Evolutionary conservation across 2,329 filamentous ascomycete species (phyloP).

Genomic region (Botrytis porri): DNA sequence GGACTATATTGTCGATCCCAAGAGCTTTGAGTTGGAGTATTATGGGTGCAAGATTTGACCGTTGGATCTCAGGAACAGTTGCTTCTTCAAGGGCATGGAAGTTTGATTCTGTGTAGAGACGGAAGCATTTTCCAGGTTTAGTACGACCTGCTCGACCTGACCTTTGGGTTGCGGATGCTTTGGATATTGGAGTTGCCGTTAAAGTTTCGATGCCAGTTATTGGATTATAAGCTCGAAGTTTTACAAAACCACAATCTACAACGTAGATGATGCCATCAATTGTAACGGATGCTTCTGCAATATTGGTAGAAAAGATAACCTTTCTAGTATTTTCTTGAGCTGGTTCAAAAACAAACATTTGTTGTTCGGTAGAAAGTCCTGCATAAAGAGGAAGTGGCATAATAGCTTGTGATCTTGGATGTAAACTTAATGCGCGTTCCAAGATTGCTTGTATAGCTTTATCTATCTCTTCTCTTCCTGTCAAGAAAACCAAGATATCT

Average conservation of each 20-base stretch:
- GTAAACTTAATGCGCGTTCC: slow-evolving; percentile 65
- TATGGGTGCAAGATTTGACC: slow-evolving; percentile 83
- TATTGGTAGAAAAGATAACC: slow-evolving; percentile 91
- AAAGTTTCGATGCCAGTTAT: slow-evolving; percentile 83
- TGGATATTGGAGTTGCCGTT: slow-evolving; percentile 77
- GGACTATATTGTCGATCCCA: slow-evolving; percentile 89
- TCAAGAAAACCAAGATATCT: slow-evolving; percentile 88
- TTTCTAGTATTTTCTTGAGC: slow-evolving; percentile 80
- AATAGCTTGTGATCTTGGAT: slow-evolving; percentile 56
- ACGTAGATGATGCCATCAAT: slow-evolving; percentile 91
- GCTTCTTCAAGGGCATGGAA: slow-evolving; percentile 65
- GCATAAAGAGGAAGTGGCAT: slow-evolving; percentile 81
- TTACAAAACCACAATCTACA: slow-evolving; percentile 86
- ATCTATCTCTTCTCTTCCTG: slow-evolving; percentile 91
- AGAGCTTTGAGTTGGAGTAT: slow-evolving; percentile 91
- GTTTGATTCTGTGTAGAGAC: slow-evolving; percentile 78
- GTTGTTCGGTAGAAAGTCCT: slow-evolving; percentile 83
- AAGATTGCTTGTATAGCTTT: slow-evolving; percentile 73
- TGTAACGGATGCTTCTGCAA: slow-evolving; percentile 93
- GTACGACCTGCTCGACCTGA: slow-evolving; percentile 88
- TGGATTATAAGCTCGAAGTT: slow-evolving; percentile 82
- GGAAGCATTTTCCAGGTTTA: slow-evolving; percentile 87
- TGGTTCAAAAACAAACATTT: slow-evolving; percentile 92
- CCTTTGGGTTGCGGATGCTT: slow-evolving; percentile 88
- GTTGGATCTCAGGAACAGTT: slow-evolving; percentile 86